Percentiles rank a stretch among this genome's conserved stretches.
Conservation (phyloP, 345 rosid species). For the Rhodomyrtus tomentosa region DNA sequence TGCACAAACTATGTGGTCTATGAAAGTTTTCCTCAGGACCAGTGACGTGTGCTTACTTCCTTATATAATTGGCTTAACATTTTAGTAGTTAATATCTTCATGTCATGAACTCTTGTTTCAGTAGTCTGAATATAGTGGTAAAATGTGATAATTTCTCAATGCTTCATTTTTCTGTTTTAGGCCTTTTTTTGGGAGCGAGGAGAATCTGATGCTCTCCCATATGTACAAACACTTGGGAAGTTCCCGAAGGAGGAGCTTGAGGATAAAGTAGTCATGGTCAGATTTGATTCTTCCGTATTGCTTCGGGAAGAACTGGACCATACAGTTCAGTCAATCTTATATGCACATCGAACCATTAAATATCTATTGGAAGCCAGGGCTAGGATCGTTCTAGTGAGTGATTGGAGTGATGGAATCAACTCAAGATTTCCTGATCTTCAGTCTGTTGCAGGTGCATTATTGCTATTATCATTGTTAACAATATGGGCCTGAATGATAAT, state of each 20-base stretch:
- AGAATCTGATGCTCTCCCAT: slow-evolving; percentile 30
- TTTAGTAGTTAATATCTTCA: not conserved
- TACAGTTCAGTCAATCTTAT: slow-evolving; percentile 16
- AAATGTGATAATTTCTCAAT: not conserved
- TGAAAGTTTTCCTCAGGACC: not conserved
- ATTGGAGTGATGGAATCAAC: slow-evolving; percentile 26
- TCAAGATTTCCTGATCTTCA: slow-evolving; percentile 16
- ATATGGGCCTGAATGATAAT: not conserved
- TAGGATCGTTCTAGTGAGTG: slow-evolving; percentile 40
- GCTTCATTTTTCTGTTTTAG: slow-evolving; percentile 16
- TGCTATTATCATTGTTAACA: not conserved
- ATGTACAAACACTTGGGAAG: slow-evolving; percentile 40
- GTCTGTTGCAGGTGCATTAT: slow-evolving; percentile 32
- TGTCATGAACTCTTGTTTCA: not conserved
- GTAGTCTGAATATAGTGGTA: not conserved
- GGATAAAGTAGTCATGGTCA: slow-evolving; percentile 57
- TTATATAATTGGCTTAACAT: not conserved
- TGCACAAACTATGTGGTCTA: not conserved
- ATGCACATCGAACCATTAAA: slow-evolving; percentile 31
- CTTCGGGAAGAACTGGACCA: slow-evolving; percentile 23
- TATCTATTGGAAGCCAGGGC: slow-evolving; percentile 40
- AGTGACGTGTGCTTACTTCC: not conserved
- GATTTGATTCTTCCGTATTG: slow-evolving; percentile 44
- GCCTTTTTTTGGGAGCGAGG: slow-evolving; percentile 10
- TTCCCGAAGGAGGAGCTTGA: slow-evolving; percentile 40